Evolutionary conservation across 2,329 filamentous ascomycete genomes (phyloP).

Genomic region (Cucurbitaria berberidis): DNA sequence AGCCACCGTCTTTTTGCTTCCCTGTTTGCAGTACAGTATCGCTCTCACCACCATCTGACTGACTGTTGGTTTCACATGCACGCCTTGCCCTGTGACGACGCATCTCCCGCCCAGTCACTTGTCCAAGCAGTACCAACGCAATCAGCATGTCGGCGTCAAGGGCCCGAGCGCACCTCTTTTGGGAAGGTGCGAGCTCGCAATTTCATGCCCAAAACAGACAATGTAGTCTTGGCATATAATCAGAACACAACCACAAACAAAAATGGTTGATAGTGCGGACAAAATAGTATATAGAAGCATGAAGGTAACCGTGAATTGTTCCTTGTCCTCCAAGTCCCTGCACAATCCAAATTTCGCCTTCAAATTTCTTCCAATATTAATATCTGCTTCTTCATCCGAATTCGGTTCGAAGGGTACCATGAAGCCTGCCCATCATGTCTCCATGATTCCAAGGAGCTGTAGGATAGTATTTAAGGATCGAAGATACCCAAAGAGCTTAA

Average conservation of each 20-base stretch:
- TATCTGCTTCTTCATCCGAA: neutral
- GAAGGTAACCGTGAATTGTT: neutral
- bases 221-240: conserved; percentile 24
- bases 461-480: neutral
- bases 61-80: conserved; percentile 9
- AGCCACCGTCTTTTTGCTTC: conserved; percentile 16
- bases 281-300: conserved; percentile 5
- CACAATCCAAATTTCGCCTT: neutral
- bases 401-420: neutral
- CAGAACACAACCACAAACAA: conserved; percentile 1
- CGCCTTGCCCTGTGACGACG: conserved; percentile 15
- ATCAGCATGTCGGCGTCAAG: conserved; percentile 21
- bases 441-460: neutral
- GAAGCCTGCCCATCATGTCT: neutral
- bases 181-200: conserved; percentile 25
- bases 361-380: neutral
- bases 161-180: conserved; percentile 10
- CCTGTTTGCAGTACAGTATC: conserved; percentile 9
- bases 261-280: conserved; percentile 13
- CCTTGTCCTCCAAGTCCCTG: neutral
- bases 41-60: conserved; percentile 4
- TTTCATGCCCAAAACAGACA: conserved; percentile 31
- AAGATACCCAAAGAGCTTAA: neutral
- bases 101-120: neutral
- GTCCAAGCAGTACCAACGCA: neutral